Base-by-base conservation (phyloP, 805 yeast species). In the Ogataea neopini region DNA sequence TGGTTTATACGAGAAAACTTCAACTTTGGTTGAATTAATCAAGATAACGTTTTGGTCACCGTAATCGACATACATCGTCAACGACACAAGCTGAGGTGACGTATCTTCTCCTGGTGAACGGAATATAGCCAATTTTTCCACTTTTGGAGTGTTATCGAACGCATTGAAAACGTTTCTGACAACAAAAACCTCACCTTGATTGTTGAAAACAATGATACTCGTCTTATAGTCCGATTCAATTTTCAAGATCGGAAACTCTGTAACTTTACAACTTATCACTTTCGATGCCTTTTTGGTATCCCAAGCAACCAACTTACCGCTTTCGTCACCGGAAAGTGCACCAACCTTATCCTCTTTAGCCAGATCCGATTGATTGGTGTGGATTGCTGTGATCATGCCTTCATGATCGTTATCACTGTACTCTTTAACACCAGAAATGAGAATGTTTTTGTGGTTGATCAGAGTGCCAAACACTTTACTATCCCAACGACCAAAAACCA, bases 401-500 rank as follows among this genome's bases (percentile, higher is more conserved):
- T 29, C 40, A 50, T 60, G 67, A 9, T 47, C 41, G 6, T 39
- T 32, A 7, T 49, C 48, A 19, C 53, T 35, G 26, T 52, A 57
- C 43, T 54, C 57, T 36, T 53, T 59, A 15, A 59, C 26, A 8
- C 63, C 60, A 1, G 62, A 50, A 11, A 58, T 33, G 9, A 59
- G 34, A 13, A 60, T 54, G 42, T 60, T 60, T 23, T 53, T 61
- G 43, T 61, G 58, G 40, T 62, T 59, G 15, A 64, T 23, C 8
- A 61, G 43, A 1, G 63, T 52, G 13, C 64, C 63, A n/a, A 29
- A 58, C 2, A 68, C 56, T 23, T 58, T 54, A 22, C 70, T 68
- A 52, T 67, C 68, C 67, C 67, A 65, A 45, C 66, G 53, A 7
- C 71, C 72, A 47, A 62, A 64, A 0, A 61, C 49, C 2, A 67